Evolutionary conservation across 2,329 filamentous ascomycete species (phyloP), one percentile per base, ranked within the genome.

Genomic region (Ceratocystis destructans): DNA sequence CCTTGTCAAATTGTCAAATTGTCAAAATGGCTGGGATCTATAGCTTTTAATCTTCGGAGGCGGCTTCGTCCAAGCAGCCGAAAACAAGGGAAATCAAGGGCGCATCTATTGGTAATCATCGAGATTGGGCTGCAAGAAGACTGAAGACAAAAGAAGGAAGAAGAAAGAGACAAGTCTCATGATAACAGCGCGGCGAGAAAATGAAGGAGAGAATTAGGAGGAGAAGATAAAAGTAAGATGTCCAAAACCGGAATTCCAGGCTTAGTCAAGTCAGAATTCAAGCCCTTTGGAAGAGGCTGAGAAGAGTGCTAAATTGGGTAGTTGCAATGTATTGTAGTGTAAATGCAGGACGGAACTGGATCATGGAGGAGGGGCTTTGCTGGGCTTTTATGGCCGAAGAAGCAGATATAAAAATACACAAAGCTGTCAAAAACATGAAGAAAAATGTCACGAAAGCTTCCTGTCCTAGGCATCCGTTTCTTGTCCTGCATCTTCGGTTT

Each of bases 1-100:
- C 28, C 55, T 31, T 59, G 55, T 59, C 55, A 37, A 53, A 53
- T 31, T 59, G 55, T 59, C 55, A 37, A 53, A 53, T 20, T n/a
- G n/a, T 5, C 48, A 25, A 12, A 41, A 41, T 41, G 37, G 37
- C 37, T 41, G 37, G 37, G 37, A 28, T 57, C 22, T 15, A 10
- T 33, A 59, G 55, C 28, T 59, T 22, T 10, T 8, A 31, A 15
- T 28, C 31, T 64, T 64, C 62, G 48, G 22, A 28, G 31, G 45
- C 45, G 31, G 62, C 62, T 17, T 50, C 28, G 62, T 64, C 33
- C n/a, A 68, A 61, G 61, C 64, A 66, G 41, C 64, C 67, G 61
- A 68, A 53, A 68, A 41, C 12, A 15, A 15, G 37, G 37, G 37
- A 66, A 8, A n/a, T 61, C 61, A 64, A 61, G 59, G 50, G 59